Percentiles rank a stretch among this genome's conserved stretches.
These are phyloP conservation scores for Elaeis guineensis DNA, from an alignment of 176 grass and related monocot genomes.

Conservation along the genomic window DNA sequence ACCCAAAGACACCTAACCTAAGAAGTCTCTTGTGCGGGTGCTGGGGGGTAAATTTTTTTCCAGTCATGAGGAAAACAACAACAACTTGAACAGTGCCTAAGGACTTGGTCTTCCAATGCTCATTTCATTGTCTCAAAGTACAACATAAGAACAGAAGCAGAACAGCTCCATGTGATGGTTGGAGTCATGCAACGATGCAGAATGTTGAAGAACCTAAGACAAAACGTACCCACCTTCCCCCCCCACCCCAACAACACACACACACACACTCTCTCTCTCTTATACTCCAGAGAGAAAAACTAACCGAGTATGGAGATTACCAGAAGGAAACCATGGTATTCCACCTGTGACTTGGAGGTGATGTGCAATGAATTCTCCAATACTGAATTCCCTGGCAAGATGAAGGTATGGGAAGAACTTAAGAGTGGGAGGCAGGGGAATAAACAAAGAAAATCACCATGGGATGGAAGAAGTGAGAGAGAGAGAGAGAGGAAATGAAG, in stretches of 20 bases:
- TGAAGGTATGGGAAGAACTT: neutral
- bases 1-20: too few species aligned
- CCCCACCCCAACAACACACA: too few species aligned
- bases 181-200: slow-evolving; percentile 10
- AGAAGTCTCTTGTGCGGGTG: neutral
- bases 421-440: neutral
- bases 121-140: slow-evolving; percentile 10
- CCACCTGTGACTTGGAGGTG: neutral
- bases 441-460: slow-evolving; percentile 9
- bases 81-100: neutral
- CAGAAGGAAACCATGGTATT: neutral
- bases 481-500: slow-evolving; percentile 4
- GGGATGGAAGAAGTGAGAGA: neutral
- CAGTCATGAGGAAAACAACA: slow-evolving; percentile 1
- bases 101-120: slow-evolving; percentile 11
- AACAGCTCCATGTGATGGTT: too few species aligned
- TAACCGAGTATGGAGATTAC: neutral
- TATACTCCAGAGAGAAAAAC: neutral
- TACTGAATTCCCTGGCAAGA: neutral
- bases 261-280: neutral
- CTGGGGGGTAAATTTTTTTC: neutral
- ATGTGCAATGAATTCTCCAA: neutral
- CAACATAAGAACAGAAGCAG: neutral
- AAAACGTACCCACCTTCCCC: neutral
- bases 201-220: slow-evolving; percentile 6